A percentile compares a stretch with the other conserved stretches of the same genome.
phyloP scores from a whole-genome alignment of 495 filamentous ascomycete genomes.

The Podospora pseudopauciseta region DNA sequence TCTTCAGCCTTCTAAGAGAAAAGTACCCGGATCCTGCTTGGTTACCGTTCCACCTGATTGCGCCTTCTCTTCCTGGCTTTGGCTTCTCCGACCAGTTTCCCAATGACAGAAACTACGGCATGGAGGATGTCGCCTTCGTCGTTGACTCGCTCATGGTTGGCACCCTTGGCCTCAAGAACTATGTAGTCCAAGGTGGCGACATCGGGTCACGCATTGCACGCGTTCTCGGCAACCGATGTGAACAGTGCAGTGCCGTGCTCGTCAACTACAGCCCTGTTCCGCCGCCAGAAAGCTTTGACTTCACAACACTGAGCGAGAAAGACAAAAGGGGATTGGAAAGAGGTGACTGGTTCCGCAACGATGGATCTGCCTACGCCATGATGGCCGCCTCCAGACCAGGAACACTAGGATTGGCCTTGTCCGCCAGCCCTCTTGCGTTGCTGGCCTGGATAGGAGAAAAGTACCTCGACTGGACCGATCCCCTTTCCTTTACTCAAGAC shows the following conservation, averaged over 20 bases:
- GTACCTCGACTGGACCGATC: constrained; percentile 60
- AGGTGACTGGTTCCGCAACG: constrained; percentile 12
- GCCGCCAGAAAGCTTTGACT: constrained; percentile 9
- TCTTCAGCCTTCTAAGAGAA: constrained; percentile 39
- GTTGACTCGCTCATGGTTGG: constrained; percentile 55
- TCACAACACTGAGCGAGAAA: constrained; percentile 11
- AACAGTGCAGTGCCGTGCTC: constrained; percentile 38
- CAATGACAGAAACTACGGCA: constrained; percentile 45
- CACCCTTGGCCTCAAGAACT: constrained; percentile 53
- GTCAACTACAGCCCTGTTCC: constrained; percentile 24
- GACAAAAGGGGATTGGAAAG: constrained; percentile 19
- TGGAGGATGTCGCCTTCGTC: constrained; percentile 42
- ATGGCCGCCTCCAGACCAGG: constrained; percentile 56
- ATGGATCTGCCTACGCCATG: constrained; percentile 50
- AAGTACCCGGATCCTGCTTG: constrained; percentile 48
- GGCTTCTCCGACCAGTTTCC: constrained; percentile 54
- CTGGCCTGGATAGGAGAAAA: constrained; percentile 71
- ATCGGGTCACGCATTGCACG: constrained; percentile 52
- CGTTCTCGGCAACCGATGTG: constrained; percentile 35
- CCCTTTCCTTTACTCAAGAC: constrained; percentile 15
- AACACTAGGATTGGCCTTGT: constrained; percentile 57
- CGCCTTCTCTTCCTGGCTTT: constrained; percentile 62
- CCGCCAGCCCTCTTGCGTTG: constrained; percentile 57
- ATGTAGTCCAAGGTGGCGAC: constrained; percentile 65
- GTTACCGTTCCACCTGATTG: constrained; percentile 62